Percentiles rank a stretch among this genome's conserved stretches.
Evolutionary conservation across 2,329 filamentous ascomycete species (phyloP).

Genomic region (Fusarium circinatum): DNA sequence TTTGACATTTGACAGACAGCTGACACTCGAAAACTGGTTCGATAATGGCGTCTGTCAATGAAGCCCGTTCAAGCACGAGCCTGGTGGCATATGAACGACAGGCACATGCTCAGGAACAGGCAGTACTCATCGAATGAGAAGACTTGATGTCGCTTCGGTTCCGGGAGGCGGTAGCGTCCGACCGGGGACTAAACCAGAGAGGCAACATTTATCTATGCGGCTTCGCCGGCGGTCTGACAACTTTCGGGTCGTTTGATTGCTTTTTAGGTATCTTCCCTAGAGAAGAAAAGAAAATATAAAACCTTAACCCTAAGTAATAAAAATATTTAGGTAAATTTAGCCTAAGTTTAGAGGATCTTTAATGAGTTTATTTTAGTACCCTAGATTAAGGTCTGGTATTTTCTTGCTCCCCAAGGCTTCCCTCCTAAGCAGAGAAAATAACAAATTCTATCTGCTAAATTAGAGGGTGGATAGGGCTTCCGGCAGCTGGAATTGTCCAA

Average conservation of each 20-base stretch:
- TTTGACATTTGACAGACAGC: conserved; percentile 6
- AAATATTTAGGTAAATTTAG: no score
- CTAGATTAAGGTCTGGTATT: no score
- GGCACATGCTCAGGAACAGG: conserved; percentile 23
- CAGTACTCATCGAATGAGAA: conserved; percentile 14
- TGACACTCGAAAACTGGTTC: conserved; percentile 20
- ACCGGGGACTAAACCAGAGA: conserved; percentile 2
- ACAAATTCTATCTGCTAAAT: not conserved
- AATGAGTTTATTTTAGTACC: no score
- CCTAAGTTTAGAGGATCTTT: no score
- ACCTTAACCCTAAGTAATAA: no score
- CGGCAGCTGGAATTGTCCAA: conserved; percentile 27
- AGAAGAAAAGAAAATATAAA: no score
- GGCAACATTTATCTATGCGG: not conserved
- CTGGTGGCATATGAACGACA: conserved; percentile 16
- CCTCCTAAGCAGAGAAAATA: not conserved
- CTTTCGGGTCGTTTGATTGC: conserved; percentile 24
- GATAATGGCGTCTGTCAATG: not conserved
- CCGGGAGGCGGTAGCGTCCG: conserved; percentile 17
- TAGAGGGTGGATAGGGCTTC: not conserved
- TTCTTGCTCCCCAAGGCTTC: not conserved
- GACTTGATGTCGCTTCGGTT: conserved; percentile 14
- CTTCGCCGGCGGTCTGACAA: conserved; percentile 22
- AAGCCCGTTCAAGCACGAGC: conserved; percentile 23
- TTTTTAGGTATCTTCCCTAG: not conserved